A percentile compares a stretch with the other conserved stretches of the same genome.
phyloP scores from a whole-genome alignment of 192 early-diverging fungal species.

The Allomyces arbusculus region DNA sequence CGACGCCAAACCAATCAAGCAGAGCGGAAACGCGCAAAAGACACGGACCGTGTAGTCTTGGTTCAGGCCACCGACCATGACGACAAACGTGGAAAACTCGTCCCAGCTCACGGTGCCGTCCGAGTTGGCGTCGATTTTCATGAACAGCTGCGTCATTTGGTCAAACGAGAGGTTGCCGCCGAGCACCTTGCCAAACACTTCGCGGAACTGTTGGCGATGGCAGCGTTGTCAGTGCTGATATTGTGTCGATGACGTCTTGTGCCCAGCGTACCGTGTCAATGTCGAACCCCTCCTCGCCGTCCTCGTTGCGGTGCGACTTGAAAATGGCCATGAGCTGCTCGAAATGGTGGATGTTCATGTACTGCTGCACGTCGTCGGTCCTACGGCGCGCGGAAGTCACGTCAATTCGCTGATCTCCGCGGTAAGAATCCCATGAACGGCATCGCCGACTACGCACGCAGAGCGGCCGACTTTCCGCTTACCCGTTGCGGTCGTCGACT shows the following conservation, averaged over 20 bases:
- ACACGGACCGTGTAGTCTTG: constrained; percentile 8
- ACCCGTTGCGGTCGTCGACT: too few species aligned
- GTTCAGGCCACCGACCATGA: constrained; percentile 27
- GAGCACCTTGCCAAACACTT: constrained; percentile 37
- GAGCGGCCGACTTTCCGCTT: too few species aligned
- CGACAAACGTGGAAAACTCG: constrained; percentile 43
- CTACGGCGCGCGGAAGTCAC: background rate
- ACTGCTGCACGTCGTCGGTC: background rate
- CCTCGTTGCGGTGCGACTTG: constrained; percentile 30
- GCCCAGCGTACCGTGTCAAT: constrained; percentile 25
- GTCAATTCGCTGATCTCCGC: too few species aligned
- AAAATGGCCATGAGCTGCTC: constrained; percentile 35
- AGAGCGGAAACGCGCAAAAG: too few species aligned
- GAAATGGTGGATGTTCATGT: constrained; percentile 41
- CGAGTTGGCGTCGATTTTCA: constrained; percentile 49
- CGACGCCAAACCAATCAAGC: too few species aligned
- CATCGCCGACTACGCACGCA: too few species aligned
- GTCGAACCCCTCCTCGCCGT: constrained; percentile 30
- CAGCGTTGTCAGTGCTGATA: background rate
- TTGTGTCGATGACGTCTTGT: background rate
- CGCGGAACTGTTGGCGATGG: constrained; percentile 24
- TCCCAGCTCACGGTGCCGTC: constrained; percentile 44
- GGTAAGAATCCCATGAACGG: too few species aligned
- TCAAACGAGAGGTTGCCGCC: constrained; percentile 32
- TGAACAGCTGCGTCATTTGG: constrained; percentile 49